Evolutionary conservation across 371 early-diverging fungal genomes (phyloP), one percentile per base, ranked within the genome.

Genomic region (Zychaea mexicana): DNA sequence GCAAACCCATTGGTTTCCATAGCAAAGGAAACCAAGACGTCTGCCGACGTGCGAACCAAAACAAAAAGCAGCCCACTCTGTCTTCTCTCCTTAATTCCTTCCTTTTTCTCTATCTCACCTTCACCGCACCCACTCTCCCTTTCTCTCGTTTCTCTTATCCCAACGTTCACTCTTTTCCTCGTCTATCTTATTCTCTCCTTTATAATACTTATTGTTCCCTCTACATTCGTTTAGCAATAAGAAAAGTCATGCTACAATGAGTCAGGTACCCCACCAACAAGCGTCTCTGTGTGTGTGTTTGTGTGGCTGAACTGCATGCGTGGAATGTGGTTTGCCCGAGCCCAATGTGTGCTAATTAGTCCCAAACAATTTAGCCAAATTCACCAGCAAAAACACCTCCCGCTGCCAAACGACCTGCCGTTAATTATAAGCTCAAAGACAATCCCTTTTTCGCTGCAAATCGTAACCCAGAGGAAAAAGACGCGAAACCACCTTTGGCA

Each of bases 341-440:
- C n/a, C n/a, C n/a, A 10, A 10, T 45, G 6, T 45, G 10, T 45
- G 6, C 17, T 49, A 9, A 12, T 49, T 49, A n/a, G n/a, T n/a
- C n/a, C n/a, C n/a, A n/a, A n/a, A n/a, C n/a, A n/a, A n/a, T n/a
- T n/a, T n/a, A n/a, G n/a, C n/a, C n/a, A n/a, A n/a, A n/a, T n/a
- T n/a, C n/a, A n/a, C n/a, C n/a, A n/a, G n/a, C n/a, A n/a, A n/a
- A n/a, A n/a, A n/a, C n/a, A n/a, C n/a, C n/a, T 36, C 7, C 7
- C 15, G 38, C 9, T 36, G 56, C 31, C 32, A 61, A 47, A 28
- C 56, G 49, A 26, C 64, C 47, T 45, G 28, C 47, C 13, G 30
- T 65, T n/a, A 57, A 65, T 52, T 58, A 65, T 47, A 65, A 65
- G 30, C 65, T 65, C 53, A 65, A 65, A 53, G 65, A 65, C 26